phyloP scores from a whole-genome alignment of 768 basidiomycete genomes.

The Tylopilus subfusipes region DNA sequence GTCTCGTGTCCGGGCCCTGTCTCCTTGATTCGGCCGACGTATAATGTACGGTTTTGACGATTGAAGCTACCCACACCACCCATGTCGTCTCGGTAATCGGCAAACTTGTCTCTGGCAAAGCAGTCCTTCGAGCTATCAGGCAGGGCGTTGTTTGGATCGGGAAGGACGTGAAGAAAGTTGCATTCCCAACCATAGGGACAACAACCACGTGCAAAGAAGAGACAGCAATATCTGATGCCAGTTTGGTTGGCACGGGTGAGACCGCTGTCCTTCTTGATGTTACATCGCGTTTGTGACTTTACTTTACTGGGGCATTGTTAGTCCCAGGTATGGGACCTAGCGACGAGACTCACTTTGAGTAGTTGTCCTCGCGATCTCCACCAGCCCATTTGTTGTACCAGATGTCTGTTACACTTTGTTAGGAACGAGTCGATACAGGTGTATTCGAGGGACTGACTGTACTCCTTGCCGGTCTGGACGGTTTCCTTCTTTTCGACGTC shows the following conservation, averaged over 20 bases:
- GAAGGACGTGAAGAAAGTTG: slow-evolving; percentile 90
- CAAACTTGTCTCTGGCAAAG: slow-evolving; percentile 94
- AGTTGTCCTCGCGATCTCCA: slow-evolving; percentile 93
- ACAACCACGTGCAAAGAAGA: slow-evolving; percentile 95
- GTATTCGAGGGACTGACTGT: slow-evolving; percentile 60
- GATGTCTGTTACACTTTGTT: slow-evolving; percentile 55
- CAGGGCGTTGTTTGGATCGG: slow-evolving; percentile 60
- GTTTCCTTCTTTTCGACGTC: slow-evolving; percentile 88
- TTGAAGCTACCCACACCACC: slow-evolving; percentile 98
- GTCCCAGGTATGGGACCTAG: background rate
- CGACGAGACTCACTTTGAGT: slow-evolving; percentile 71
- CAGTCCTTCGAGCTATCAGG: slow-evolving; percentile 95
- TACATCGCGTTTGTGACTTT: slow-evolving; percentile 91
- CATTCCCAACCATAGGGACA: slow-evolving; percentile 99
- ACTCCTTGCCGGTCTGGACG: slow-evolving; percentile 92
- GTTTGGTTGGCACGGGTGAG: slow-evolving; percentile 94
- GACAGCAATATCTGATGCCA: slow-evolving; percentile 87
- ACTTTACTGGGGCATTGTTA: slow-evolving; percentile 59
- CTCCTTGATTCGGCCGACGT: slow-evolving; percentile 92
- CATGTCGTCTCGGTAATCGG: slow-evolving; percentile 99
- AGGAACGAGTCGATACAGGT: background rate
- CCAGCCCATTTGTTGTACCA: slow-evolving; percentile 99
- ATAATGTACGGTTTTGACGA: slow-evolving; percentile 89
- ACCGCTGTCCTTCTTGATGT: slow-evolving; percentile 83
- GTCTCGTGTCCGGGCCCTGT: slow-evolving; percentile 85